Evolutionary conservation across 148 eudicot genomes (phyloP), one percentile per base, ranked within the genome.

Genomic region (Pouteria glomerata): DNA sequence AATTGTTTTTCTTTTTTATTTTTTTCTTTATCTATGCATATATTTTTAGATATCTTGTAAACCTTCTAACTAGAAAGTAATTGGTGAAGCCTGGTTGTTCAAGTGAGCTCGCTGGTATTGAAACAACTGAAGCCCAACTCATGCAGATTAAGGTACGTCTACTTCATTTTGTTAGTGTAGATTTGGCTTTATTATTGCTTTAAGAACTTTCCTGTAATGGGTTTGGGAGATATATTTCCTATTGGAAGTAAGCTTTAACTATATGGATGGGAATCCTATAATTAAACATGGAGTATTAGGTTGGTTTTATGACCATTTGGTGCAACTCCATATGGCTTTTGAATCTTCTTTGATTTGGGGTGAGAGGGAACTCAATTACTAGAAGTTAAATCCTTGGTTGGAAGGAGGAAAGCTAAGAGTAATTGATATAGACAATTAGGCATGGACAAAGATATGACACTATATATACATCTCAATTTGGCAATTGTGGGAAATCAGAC

Each of bases 61-160:
- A 57, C 66, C 29, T 60, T 50, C 50, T 68, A 48, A 61, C 63
- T 60, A 52, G 35, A 50, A 47, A 12, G 53, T 51, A 48, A 42
- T 77, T 61, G 57, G 45, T 86, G 86, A 77, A 94, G 98, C 98
- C 98, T 74, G 98, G 98, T 67, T 94, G 98, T 77, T 94, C 98
- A 45, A 86, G 91, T 85, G 86, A 89, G 85, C 86, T 94, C 23
- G 71, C 87, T 10, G 86, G 87, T 71, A 83, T 86, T 67, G 82
- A 82, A 72, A 81, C 90, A 61, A 74, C 88, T 11, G 89, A 86
- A 50, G 93, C 93, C 21, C 97, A 94, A 70, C 92, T 91, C 73
- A 86, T 91, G 50, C 87, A 80, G 68, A 85, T 94, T 71, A 94
- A 88, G 97, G 98, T 88, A 64, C 57, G 74, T 34, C 34, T 50